Base-by-base conservation (phyloP, 2,329 filamentous ascomycete genomes). In the Capronia coronata region DNA sequence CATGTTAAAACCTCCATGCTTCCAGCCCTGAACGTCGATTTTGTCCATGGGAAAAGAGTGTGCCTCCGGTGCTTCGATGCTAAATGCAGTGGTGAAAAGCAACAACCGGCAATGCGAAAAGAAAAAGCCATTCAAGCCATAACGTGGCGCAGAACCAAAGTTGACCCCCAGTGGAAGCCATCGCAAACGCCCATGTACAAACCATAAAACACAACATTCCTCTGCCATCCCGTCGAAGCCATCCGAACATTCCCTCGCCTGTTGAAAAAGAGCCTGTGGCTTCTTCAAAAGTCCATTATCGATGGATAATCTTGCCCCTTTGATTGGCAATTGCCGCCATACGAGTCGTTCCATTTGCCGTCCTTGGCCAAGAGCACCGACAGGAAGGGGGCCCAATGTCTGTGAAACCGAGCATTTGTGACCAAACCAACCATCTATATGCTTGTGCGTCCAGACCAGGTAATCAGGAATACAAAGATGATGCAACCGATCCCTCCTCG, bases 41-140 rank as follows among this genome's bases (percentile, higher is more conserved):
- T 41, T 11, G 38, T 11, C n/a, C 19, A 11, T 41, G 23, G 19
- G n/a, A 38, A 35, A 19, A 45, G 4, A 27, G 25, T 6, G 16
- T 21, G 14, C 9, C 32, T 21, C 43, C 43, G n/a, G 25, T 46
- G 30, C 13, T 34, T 46, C 34, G 21, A 45, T 35, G 42, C 34
- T 5, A 16, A 11, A 37, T 37, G 34, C 34, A 37, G 34, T n/a
- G 6, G 34, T 16, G 34, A 37, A 37, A 37, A 37, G 14, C 34
- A 37, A n/a, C 29, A 38, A 38, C 19, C 16, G 8, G 13, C 29
- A 45, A 45, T 45, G 27, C 42, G 16, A 34, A 45, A 34, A 13
- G 19, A 41, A 13, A n/a, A 7, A 11, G 25, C 5, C 38, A 7
- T 2, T 41, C 7, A 14, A 25, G 22, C 35, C 38, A 25, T 25